Conservation (phyloP, 345 rosid genomes). For the Eucalyptus pauciflora region DNA sequence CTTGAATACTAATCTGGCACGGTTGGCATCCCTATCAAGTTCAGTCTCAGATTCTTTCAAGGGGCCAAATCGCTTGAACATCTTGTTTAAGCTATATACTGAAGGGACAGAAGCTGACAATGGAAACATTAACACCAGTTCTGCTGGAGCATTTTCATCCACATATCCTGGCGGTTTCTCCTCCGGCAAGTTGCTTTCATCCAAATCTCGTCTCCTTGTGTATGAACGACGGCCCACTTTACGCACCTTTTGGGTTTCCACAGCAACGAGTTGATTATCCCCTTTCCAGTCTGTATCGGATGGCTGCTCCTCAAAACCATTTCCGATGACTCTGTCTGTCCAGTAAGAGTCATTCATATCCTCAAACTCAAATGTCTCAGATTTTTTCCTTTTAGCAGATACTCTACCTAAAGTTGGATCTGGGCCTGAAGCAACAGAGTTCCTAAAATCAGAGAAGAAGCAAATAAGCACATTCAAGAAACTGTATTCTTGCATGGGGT, state of each 20-base stretch:
- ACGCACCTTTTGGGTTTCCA: constrained; percentile 35
- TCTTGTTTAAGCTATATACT: constrained; percentile 57
- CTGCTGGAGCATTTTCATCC: constrained; percentile 63
- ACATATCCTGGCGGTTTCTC: constrained; percentile 39
- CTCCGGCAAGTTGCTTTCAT: constrained; percentile 15
- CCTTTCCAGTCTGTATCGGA: constrained; percentile 19
- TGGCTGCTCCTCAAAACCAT: constrained; percentile 82
- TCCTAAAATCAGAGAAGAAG: constrained; percentile 80
- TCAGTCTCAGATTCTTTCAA: constrained; percentile 65
- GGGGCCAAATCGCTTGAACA: constrained; percentile 80
- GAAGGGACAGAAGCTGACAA: constrained; percentile 60
- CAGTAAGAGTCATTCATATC: constrained; percentile 91
- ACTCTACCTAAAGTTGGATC: constrained; percentile 14
- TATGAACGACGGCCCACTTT: constrained; percentile 48
- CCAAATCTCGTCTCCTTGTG: constrained; percentile 48
- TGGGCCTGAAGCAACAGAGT: constrained; percentile 32
- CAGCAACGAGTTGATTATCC: constrained; percentile 42
- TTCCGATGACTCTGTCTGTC: constrained; percentile 82
- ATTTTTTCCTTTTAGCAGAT: constrained; percentile 34
- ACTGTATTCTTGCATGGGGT: constrained; percentile 38
- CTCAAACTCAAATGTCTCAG: constrained; percentile 87
- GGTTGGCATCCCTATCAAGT: constrained; percentile 52
- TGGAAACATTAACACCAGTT: constrained; percentile 68
- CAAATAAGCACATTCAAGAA: constrained; percentile 29
- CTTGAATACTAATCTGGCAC: constrained; percentile 88